phyloP scores from a whole-genome alignment of 169 alveolate genomes.

The Amoebophrya sp. region DNA sequence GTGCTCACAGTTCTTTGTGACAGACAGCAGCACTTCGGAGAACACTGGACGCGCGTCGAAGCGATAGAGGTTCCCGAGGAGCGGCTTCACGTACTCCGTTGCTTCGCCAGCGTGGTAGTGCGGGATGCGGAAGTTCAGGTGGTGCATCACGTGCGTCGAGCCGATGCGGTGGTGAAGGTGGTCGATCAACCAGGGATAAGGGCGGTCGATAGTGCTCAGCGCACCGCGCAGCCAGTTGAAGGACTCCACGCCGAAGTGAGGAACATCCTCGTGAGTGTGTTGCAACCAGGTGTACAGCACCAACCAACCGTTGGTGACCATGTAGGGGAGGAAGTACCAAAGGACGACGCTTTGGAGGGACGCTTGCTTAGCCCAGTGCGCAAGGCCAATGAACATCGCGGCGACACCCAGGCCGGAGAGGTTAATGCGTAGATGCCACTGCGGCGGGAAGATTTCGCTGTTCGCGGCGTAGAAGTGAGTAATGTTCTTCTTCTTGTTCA shows the following conservation, averaged over 20 bases:
- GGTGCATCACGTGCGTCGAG: constrained; percentile 58
- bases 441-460: constrained; percentile 48
- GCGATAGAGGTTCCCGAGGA: constrained; percentile 48
- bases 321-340: constrained; percentile 51
- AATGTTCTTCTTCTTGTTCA: constrained; percentile 41
- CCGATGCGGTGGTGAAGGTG: constrained; percentile 53
- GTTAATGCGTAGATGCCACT: constrained; percentile 44
- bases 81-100: constrained; percentile 45
- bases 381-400: constrained; percentile 33
- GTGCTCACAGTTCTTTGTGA: not conserved
- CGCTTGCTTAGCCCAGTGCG: constrained; percentile 43
- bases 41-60: constrained; percentile 35
- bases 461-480: constrained; percentile 49
- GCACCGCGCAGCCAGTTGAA: constrained; percentile 58
- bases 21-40: not conserved
- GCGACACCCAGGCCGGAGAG: constrained; percentile 44
- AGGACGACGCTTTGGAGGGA: constrained; percentile 23
- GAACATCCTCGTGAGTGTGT: constrained; percentile 54
- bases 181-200: constrained; percentile 48
- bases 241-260: constrained; percentile 52
- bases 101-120: constrained; percentile 55
- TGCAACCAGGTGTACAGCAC: constrained; percentile 51
- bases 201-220: constrained; percentile 53
- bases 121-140: constrained; percentile 51
- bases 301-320: constrained; percentile 51